These are phyloP conservation scores for Lactifluus echinatus DNA, from an alignment of 768 basidiomycete species.

Conservation along the genomic window DNA sequence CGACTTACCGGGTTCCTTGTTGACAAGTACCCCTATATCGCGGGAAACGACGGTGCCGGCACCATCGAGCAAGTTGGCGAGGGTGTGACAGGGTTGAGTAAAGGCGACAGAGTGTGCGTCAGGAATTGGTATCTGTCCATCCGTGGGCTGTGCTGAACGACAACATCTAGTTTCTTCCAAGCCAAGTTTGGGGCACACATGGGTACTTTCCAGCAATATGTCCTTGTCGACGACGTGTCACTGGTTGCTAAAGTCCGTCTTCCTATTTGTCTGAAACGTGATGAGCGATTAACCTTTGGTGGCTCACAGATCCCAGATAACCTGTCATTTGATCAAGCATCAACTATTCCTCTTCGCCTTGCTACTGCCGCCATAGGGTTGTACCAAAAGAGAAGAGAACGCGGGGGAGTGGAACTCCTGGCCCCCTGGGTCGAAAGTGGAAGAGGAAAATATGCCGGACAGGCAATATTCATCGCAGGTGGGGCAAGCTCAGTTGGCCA, in stretches of 20 bases:
- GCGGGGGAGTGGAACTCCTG: constrained; percentile 28
- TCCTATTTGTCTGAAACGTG: too few species aligned
- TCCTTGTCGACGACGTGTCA: constrained; percentile 17
- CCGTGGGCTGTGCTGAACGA: background rate
- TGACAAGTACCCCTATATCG: constrained; percentile 20
- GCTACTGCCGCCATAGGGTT: constrained; percentile 43
- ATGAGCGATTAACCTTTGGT: background rate
- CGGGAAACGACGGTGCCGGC: constrained; percentile 24
- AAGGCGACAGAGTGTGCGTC: constrained; percentile 25
- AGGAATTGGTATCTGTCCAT: background rate
- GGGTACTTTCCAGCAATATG: constrained; percentile 21
- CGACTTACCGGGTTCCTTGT: constrained; percentile 18
- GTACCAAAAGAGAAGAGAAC: constrained; percentile 31
- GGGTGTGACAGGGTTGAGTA: constrained; percentile 22
- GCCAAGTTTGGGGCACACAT: background rate
- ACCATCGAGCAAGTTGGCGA: constrained; percentile 24
- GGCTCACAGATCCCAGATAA: constrained; percentile 36
- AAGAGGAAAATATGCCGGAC: constrained; percentile 34
- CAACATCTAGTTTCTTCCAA: constrained; percentile 1
- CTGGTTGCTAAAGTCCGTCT: constrained; percentile 18
- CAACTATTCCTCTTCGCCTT: constrained; percentile 42
- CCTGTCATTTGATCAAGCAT: constrained; percentile 40
- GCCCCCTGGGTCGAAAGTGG: constrained; percentile 32
- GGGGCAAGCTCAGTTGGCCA: constrained; percentile 44
- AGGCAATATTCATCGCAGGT: constrained; percentile 40